These are phyloP conservation scores for Setomelanomma holmii DNA, from an alignment of 2,329 filamentous ascomycete genomes.

Conservation along the genomic window DNA sequence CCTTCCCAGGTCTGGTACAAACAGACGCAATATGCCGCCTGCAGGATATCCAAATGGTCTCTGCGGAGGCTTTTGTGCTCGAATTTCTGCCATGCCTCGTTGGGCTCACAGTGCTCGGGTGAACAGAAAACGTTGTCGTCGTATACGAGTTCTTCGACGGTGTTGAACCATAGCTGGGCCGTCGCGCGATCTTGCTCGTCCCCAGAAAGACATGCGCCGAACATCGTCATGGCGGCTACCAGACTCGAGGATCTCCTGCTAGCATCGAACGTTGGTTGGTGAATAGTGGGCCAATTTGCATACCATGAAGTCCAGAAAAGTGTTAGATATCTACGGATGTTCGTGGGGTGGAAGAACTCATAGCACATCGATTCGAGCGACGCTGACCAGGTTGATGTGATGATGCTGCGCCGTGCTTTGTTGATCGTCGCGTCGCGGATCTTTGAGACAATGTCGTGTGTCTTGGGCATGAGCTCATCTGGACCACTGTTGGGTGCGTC, in stretches of 20 bases:
- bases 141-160: slow-evolving; percentile 4
- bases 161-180: slow-evolving; percentile 6
- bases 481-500: background rate
- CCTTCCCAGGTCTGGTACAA: slow-evolving; percentile 2
- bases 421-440: background rate
- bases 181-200: slow-evolving; percentile 1
- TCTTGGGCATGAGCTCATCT: background rate
- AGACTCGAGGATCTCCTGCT: background rate
- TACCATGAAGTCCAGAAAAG: slow-evolving; percentile 12
- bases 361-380: slow-evolving; percentile 3
- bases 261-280: slow-evolving; percentile 1
- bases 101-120: background rate
- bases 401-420: background rate
- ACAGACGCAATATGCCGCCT: background rate
- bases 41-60: background rate
- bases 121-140: slow-evolving; percentile 1
- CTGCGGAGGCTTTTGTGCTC: background rate
- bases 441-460: background rate
- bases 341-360: slow-evolving; percentile 5
- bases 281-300: slow-evolving; percentile 8
- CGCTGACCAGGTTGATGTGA: background rate
- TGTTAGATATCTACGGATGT: background rate
- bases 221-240: slow-evolving; percentile 1
- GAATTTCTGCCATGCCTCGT: background rate
- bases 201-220: slow-evolving; percentile 7